phyloP scores from a whole-genome alignment of 2,329 filamentous ascomycete genomes.

The Trichoderma sp. region DNA sequence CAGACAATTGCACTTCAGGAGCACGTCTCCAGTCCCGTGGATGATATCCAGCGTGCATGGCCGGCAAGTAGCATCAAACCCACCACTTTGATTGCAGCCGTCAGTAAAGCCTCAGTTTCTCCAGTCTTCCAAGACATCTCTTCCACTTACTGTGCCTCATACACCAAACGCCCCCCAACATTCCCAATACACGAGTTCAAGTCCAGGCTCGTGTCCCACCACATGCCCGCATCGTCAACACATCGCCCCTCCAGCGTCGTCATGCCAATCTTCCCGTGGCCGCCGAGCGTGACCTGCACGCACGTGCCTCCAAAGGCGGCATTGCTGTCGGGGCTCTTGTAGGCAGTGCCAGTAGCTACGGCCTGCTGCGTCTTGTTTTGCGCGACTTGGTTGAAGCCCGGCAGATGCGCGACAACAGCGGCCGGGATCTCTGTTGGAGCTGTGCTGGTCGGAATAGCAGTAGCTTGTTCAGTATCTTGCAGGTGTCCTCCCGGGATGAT shows the following conservation, averaged over 20 bases:
- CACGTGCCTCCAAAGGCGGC: conserved; percentile 30
- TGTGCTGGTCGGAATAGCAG: background rate
- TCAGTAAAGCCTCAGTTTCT: background rate
- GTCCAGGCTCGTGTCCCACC: conserved; percentile 37
- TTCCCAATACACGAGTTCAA: conserved; percentile 35
- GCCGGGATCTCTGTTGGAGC: background rate
- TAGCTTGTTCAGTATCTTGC: background rate
- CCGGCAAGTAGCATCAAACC: conserved; percentile 34
- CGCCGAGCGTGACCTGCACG: conserved; percentile 33
- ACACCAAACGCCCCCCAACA: conserved; percentile 31
- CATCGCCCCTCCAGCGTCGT: conserved; percentile 34
- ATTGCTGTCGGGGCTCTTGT: background rate
- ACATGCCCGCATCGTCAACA: conserved; percentile 29
- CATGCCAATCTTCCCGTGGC: conserved; percentile 31
- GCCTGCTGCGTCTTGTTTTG: conserved; percentile 14
- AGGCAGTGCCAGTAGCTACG: no score
- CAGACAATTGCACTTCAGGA: conserved; percentile 34
- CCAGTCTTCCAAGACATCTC: background rate
- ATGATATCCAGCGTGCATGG: conserved; percentile 31
- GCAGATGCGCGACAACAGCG: background rate
- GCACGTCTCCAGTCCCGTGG: background rate
- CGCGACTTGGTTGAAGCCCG: conserved; percentile 23
- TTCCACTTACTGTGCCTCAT: conserved; percentile 31
- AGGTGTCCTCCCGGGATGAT: background rate
- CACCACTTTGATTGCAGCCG: conserved; percentile 17